Evolutionary conservation across 305 asterid genomes (phyloP).

Genomic region (Fraxinus angustifolia): DNA sequence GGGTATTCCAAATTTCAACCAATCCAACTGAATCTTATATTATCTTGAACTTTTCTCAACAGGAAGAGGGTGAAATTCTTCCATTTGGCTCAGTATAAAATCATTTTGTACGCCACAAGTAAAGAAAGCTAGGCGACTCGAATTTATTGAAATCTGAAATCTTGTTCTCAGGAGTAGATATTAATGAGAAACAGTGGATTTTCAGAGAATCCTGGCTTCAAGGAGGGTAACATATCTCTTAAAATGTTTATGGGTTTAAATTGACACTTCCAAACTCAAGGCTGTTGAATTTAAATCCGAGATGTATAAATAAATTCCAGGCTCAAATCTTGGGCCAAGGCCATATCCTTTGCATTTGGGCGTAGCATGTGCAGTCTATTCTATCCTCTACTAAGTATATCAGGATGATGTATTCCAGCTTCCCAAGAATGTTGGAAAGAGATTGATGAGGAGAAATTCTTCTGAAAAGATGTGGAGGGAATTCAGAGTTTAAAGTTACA

Average conservation of each 20-base stretch:
- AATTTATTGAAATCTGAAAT: not conserved
- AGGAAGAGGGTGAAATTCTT: not conserved
- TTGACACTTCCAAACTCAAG: not conserved
- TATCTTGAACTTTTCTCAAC: not conserved
- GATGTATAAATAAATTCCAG: not conserved
- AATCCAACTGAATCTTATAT: not conserved
- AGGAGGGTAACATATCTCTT: not conserved
- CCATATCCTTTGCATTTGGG: not conserved
- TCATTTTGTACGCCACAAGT: not conserved
- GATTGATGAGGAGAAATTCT: not conserved
- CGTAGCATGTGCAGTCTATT: not conserved
- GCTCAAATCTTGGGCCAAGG: not conserved
- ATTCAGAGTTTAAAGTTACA: not conserved
- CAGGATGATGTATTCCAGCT: not conserved
- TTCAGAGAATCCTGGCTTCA: not conserved
- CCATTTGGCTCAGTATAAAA: not conserved
- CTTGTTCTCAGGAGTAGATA: not conserved
- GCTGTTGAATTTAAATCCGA: not conserved
- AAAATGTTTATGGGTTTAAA: not conserved
- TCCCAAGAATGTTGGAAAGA: not conserved
- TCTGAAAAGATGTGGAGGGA: not conserved
- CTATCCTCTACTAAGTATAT: not conserved
- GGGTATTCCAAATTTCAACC: not conserved
- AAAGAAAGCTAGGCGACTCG: not conserved
- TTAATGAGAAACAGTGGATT: not conserved